A percentile compares a stretch with the other conserved stretches of the same genome.
Conservation (phyloP, 768 basidiomycete species). For the Lyophyllum shimeji region DNA sequence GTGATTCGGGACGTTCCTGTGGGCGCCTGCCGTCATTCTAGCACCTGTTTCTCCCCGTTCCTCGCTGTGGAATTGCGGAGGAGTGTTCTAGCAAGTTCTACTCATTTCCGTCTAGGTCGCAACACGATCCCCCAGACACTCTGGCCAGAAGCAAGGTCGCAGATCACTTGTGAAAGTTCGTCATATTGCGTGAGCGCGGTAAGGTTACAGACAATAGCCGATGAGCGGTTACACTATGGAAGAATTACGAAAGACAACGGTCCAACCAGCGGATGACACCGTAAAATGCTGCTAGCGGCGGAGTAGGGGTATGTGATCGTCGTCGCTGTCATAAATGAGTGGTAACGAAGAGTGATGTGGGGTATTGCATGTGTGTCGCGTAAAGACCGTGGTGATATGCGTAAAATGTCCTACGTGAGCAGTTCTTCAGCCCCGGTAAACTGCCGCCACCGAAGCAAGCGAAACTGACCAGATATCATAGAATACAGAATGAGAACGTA, state of each 20-base stretch:
- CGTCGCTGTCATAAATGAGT: slow-evolving; percentile 4
- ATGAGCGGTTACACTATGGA: not conserved
- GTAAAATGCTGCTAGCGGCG: too few species aligned
- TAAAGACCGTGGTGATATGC: slow-evolving; percentile 1
- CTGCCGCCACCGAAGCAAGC: not conserved
- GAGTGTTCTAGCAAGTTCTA: not conserved
- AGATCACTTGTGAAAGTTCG: not conserved
- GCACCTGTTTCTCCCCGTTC: not conserved
- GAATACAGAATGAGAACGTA: not conserved
- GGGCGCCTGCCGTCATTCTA: not conserved
- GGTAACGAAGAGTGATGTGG: not conserved
- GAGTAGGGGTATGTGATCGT: not conserved
- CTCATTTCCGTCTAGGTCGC: not conserved
- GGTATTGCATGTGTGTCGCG: slow-evolving; percentile 2
- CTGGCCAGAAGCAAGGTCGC: not conserved
- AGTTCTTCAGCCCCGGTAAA: not conserved
- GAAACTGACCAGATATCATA: not conserved
- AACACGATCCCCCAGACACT: not conserved
- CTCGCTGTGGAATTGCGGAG: not conserved
- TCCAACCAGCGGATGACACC: not conserved
- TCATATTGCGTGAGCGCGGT: not conserved
- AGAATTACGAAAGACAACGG: slow-evolving; percentile 2
- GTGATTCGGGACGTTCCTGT: not conserved
- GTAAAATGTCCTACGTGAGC: slow-evolving; percentile 6
- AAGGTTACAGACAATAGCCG: not conserved